A percentile compares a stretch with the other conserved stretches of the same genome.
Conservation (phyloP, 202 grass and related monocot genomes). For the Cymbopogon flexuosus region DNA sequence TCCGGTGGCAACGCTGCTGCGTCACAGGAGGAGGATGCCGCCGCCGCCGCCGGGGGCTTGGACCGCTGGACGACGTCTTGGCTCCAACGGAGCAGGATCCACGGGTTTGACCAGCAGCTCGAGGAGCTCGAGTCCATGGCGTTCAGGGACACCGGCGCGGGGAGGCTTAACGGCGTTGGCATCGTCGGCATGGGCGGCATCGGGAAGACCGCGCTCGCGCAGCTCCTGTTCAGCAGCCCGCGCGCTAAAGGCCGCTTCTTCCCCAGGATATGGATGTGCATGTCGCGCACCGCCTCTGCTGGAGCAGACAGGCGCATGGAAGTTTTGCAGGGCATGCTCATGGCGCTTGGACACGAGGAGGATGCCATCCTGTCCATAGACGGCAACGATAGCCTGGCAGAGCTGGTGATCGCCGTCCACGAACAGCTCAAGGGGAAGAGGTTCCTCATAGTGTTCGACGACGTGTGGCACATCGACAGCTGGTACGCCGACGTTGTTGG, state of each 20-base stretch:
- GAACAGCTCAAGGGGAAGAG: constrained; percentile 38
- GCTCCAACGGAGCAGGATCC: constrained; percentile 17
- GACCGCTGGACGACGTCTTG: constrained; percentile 36
- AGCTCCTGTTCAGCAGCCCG: constrained; percentile 40
- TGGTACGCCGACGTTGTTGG: constrained; percentile 38
- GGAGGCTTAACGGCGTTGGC: constrained; percentile 29
- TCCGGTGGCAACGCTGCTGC: background rate
- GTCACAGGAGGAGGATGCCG: background rate
- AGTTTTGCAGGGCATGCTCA: constrained; percentile 49
- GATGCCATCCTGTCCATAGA: constrained; percentile 38
- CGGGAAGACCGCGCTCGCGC: constrained; percentile 45
- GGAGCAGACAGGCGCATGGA: constrained; percentile 31
- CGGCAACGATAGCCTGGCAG: background rate
- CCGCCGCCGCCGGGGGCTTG: background rate
- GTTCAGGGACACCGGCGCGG: background rate
- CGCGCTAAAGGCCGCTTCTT: constrained; percentile 18
- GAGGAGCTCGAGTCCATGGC: constrained; percentile 30
- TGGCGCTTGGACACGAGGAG: constrained; percentile 51
- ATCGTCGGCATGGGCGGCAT: constrained; percentile 49
- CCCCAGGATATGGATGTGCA: constrained; percentile 48
- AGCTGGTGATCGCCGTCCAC: constrained; percentile 38
- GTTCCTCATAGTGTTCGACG: constrained; percentile 44
- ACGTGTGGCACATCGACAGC: constrained; percentile 37
- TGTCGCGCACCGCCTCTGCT: constrained; percentile 27
- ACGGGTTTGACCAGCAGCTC: constrained; percentile 36